These are phyloP conservation scores for Diutina neorugosa DNA, from an alignment of 1,139 yeast genomes.

Conservation along the genomic window DNA sequence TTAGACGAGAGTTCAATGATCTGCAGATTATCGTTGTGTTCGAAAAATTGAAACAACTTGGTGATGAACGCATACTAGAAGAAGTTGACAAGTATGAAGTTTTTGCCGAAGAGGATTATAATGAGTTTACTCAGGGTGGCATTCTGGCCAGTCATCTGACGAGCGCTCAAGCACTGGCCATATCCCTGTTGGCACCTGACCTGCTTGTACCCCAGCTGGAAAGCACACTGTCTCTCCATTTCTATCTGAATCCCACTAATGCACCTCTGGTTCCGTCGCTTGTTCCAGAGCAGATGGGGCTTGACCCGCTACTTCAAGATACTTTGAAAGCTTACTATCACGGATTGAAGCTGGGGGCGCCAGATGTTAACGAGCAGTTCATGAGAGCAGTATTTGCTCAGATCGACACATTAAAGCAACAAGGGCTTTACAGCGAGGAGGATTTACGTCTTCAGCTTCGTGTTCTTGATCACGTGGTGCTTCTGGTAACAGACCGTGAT, in stretches of 20 bases:
- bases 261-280: neutral
- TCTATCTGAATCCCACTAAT: neutral
- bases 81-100: slow-evolving; percentile 32
- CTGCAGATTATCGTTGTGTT: slow-evolving; percentile 28
- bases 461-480: neutral
- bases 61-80: slow-evolving; percentile 29
- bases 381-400: neutral
- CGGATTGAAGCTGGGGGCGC: neutral
- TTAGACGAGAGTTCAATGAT: slow-evolving; percentile 30
- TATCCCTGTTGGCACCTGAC: neutral
- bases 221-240: neutral
- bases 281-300: neutral
- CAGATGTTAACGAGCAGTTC: neutral
- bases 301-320: neutral
- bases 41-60: slow-evolving; percentile 22
- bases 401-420: neutral
- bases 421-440: neutral
- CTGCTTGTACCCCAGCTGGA: neutral
- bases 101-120: slow-evolving; percentile 29
- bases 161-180: neutral
- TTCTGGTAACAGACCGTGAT: neutral
- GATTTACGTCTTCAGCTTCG: neutral
- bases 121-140: slow-evolving; percentile 1
- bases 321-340: neutral
- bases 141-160: neutral